Conservation (phyloP, 306 rosid genomes). For the Trifolium pratense region DNA sequence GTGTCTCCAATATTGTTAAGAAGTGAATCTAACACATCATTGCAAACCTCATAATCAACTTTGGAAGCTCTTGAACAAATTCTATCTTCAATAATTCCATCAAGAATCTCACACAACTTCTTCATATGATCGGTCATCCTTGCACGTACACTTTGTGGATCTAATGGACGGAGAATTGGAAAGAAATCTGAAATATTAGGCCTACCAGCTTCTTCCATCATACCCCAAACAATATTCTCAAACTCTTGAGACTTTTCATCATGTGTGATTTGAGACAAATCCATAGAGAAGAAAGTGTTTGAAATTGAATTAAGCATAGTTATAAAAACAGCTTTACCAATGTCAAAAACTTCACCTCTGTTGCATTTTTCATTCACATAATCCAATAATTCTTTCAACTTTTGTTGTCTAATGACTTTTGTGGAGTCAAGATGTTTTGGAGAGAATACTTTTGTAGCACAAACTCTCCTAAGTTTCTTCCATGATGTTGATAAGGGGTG, state of each 20-base stretch:
- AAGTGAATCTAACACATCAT: slow-evolving; percentile 13
- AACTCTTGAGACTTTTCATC: slow-evolving; percentile 1
- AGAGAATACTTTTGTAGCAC: slow-evolving; percentile 6
- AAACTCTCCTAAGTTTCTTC: slow-evolving; percentile 1
- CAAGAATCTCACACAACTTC: background rate
- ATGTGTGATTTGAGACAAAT: background rate
- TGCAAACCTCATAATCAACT: background rate
- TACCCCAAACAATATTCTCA: background rate
- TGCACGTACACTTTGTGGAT: background rate
- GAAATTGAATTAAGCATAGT: background rate
- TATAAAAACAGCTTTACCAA: background rate
- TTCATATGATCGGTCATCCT: background rate
- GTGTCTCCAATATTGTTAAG: background rate
- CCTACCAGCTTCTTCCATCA: background rate
- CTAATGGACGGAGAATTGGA: background rate
- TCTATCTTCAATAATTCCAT: background rate
- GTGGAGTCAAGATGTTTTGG: background rate
- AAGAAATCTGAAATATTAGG: slow-evolving; percentile 10
- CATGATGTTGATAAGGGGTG: background rate
- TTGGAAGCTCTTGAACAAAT: background rate
- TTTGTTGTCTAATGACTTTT: background rate
- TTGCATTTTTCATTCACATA: background rate
- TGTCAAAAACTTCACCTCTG: background rate
- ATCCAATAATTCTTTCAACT: background rate
- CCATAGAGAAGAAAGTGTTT: slow-evolving; percentile 9